phyloP scores from a whole-genome alignment of 352 stramenopile species.

The Pythium utonaiense region DNA sequence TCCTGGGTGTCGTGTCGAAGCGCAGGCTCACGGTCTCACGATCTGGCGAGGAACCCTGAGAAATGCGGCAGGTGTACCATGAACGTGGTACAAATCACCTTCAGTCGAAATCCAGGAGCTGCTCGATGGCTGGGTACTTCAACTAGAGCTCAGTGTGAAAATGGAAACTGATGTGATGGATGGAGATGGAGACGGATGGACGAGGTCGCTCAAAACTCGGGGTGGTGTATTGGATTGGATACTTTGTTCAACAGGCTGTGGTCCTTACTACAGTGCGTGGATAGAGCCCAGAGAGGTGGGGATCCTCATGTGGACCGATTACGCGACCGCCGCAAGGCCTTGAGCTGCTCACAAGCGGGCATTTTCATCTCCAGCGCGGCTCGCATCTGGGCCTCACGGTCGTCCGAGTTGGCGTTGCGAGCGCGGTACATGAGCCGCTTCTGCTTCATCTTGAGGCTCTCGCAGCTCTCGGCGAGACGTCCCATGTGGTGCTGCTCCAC shows the following conservation, averaged over 20 bases:
- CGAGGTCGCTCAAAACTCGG: neutral
- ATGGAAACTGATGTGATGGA: too few relatives aligned
- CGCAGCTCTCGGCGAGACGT: conserved; percentile 67
- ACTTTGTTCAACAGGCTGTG: neutral
- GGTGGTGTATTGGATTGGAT: neutral
- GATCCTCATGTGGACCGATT: conserved; percentile 33
- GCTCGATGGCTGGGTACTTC: too few relatives aligned
- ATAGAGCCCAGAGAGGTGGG: neutral
- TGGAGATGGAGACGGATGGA: neutral
- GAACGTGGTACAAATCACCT: conserved; percentile 15
- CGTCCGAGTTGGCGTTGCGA: conserved; percentile 69
- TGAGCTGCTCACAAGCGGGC: conserved; percentile 80
- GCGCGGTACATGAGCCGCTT: conserved; percentile 87
- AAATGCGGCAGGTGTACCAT: conserved; percentile 13
- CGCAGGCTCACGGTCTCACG: neutral
- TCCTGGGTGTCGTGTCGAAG: neutral
- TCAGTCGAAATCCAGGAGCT: neutral
- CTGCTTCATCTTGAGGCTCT: conserved; percentile 80
- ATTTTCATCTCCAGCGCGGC: conserved; percentile 81
- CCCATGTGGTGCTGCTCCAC: conserved; percentile 80
- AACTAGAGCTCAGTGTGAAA: neutral
- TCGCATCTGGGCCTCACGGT: conserved; percentile 72
- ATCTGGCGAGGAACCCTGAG: neutral
- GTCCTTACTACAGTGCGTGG: neutral
- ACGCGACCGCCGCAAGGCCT: conserved; percentile 56